Evolutionary conservation across 148 eudicot genomes (phyloP).

Genomic region (Nepenthes gracilis): DNA sequence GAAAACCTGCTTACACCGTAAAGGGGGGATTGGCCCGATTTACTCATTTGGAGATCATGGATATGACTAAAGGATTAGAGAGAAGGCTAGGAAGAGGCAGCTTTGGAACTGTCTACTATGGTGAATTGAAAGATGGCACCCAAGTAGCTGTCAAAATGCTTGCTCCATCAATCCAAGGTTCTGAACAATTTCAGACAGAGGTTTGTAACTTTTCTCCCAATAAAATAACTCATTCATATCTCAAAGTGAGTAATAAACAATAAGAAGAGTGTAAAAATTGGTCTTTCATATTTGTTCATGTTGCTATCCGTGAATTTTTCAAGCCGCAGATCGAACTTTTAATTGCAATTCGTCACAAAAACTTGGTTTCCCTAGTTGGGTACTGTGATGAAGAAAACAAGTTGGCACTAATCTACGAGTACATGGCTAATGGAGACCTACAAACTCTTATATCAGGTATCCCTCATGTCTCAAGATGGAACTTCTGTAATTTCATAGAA

Average conservation of each 20-base stretch:
- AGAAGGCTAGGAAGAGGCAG: conserved; percentile 6
- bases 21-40: conserved; percentile 3
- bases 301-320: not conserved
- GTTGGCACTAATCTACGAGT: conserved; percentile 39
- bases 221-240: not conserved
- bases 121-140: conserved; percentile 12
- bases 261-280: not conserved
- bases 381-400: conserved; percentile 34
- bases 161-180: conserved; percentile 13
- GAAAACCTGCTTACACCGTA: not conserved
- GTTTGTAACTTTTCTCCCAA: not conserved
- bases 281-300: not conserved
- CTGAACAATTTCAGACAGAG: conserved; percentile 28
- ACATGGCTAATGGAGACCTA: conserved; percentile 39
- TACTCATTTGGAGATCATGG: not conserved
- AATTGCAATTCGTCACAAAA: conserved; percentile 32
- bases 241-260: not conserved
- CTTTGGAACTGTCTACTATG: conserved; percentile 11
- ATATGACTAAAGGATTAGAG: conserved; percentile 1
- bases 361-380: conserved; percentile 35
- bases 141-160: conserved; percentile 46
- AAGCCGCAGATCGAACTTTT: conserved; percentile 26
- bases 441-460: conserved; percentile 23
- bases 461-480: not conserved
- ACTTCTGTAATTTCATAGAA: too few relatives aligned